Conservation (phyloP, 768 basidiomycete genomes). For the Candolleomyces eurysporus region DNA sequence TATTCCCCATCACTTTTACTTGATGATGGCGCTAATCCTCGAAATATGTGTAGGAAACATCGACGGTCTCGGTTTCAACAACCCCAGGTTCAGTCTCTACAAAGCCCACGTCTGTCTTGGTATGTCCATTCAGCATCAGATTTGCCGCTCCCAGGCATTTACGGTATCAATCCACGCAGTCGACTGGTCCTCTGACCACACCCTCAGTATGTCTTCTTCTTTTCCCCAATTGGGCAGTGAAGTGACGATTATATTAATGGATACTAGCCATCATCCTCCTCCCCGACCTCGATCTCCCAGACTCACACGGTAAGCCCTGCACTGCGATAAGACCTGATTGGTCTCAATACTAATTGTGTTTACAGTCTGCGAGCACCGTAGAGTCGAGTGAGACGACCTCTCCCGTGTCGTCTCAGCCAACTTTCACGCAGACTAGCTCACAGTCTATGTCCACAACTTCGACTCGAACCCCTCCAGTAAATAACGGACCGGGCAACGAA, state of each 20-base stretch:
- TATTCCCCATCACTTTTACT: not conserved
- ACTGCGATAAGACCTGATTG: not conserved
- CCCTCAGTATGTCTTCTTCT: not conserved
- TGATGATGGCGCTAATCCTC: not conserved
- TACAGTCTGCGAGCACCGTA: not conserved
- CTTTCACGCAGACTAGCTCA: not conserved
- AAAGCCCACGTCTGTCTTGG: not conserved
- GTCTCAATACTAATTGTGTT: no score
- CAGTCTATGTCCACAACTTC: constrained; percentile 1
- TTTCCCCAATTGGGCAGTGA: not conserved
- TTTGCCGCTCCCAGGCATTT: not conserved
- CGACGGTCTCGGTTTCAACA: not conserved
- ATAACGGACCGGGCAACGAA: not conserved
- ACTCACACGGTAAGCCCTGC: not conserved
- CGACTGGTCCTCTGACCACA: not conserved
- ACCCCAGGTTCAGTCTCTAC: not conserved
- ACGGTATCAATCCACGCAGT: not conserved
- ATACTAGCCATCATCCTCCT: not conserved
- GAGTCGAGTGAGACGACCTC: not conserved
- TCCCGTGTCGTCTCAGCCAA: not conserved
- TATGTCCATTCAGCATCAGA: not conserved
- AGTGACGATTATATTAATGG: not conserved
- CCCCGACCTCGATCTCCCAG: not conserved
- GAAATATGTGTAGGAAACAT: not conserved
- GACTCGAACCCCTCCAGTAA: not conserved